These are phyloP conservation scores for Populus ilicifolia DNA, from an alignment of 345 rosid species.

Conservation along the genomic window DNA sequence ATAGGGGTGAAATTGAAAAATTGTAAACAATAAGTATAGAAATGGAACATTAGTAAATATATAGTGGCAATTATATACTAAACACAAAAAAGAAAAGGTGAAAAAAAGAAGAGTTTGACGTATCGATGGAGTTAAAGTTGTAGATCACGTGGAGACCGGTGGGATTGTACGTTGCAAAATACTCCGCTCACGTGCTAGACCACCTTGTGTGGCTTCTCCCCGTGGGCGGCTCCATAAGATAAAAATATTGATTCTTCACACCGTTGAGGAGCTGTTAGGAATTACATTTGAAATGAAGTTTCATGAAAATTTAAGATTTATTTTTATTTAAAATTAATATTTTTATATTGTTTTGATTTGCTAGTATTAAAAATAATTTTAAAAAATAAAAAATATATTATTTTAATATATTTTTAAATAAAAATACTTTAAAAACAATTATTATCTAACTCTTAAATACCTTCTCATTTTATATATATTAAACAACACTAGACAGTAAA, in stretches of 20 bases:
- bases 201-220: background rate
- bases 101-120: background rate
- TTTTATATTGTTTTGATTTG: too few species aligned
- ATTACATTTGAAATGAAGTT: too few species aligned
- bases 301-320: too few species aligned
- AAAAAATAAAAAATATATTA: too few species aligned
- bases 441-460: rapidly evolving
- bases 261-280: background rate
- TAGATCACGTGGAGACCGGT: background rate
- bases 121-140: background rate
- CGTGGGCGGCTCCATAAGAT: background rate
- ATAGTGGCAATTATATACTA: background rate
- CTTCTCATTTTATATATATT: too few species aligned
- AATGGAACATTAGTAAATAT: background rate
- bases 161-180: background rate
- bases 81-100: background rate
- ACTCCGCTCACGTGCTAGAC: background rate
- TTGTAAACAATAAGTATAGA: background rate
- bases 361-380: too few species aligned
- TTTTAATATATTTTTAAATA: too few species aligned
- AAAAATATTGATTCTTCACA: background rate
- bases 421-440: too few species aligned
- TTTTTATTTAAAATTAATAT: too few species aligned
- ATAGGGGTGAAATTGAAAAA: background rate
- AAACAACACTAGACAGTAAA: too few species aligned